Evolutionary conservation across 2,329 filamentous ascomycete genomes (phyloP), one percentile per base, ranked within the genome.

Genomic region (Aureobasidium subglaciale): DNA sequence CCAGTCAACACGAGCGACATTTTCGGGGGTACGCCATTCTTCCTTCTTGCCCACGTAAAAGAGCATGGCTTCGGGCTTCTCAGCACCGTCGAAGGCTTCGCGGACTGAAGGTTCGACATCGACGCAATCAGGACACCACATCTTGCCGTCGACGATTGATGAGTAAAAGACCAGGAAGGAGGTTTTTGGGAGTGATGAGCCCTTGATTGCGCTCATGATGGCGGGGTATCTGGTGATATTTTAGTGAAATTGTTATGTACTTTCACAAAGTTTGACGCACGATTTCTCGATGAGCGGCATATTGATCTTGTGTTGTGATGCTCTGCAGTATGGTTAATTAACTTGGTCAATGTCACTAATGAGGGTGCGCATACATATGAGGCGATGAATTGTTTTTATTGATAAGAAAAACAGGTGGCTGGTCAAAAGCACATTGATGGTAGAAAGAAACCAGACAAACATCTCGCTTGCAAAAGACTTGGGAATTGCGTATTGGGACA

Each of bases 91-190:
- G 9, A 52, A 52, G 24, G 48, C 32, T 30, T 35, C 35, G 16
- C 27, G n/a, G 8, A 52, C 35, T 2, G 25, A 20, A 18, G 48
- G 48, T 11, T 40, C 34, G 35, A 52, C 48, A 18, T 52, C 35
- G 5, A 52, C 34, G 35, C 48, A 52, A n/a, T 52, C 48, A 3
- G 48, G 48, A 15, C 48, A 52, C 48, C 48, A 52, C 48, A 52
- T 52, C 18, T 32, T 52, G 48, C 35, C 35, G 22, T 40, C 35
- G 4, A 41, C 27, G 18, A 41, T 24, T 7, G 48, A 52, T 1
- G 48, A 52, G 25, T 52, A 52, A 18, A 52, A 52, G 25, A 52
- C 32, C 27, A 52, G 5, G 48, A 40, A 52, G 16, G 30, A 30
- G 18, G 35, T 30, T 30, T 22, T 41, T 11, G 48, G 25, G 2